Evolutionary conservation across 1,284 basidiomycete genomes (phyloP), one percentile per base, ranked within the genome.

Genomic region (Lentinus polychrous): DNA sequence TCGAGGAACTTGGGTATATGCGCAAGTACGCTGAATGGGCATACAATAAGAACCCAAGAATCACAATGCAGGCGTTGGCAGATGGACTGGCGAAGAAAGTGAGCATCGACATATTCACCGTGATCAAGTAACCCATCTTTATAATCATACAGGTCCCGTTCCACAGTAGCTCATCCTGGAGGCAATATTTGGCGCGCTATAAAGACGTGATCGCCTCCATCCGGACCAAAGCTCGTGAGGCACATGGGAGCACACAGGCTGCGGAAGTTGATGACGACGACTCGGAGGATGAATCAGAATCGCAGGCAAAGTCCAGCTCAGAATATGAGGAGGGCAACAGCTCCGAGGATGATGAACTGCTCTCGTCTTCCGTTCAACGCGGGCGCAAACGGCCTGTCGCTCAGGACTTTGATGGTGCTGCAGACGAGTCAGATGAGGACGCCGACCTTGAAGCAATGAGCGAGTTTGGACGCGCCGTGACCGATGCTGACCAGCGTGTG

Each of bases 111-210:
- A n/a, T n/a, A n/a, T n/a, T n/a, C n/a, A n/a, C n/a, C n/a, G n/a
- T n/a, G n/a, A n/a, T n/a, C n/a, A n/a, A n/a, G n/a, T n/a, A n/a
- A n/a, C n/a, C n/a, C n/a, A n/a, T n/a, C n/a, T n/a, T n/a, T n/a
- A n/a, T n/a, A n/a, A n/a, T n/a, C n/a, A n/a, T n/a, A n/a, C n/a
- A 85, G 82, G 79, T 71, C 18, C 78, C 82, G 27, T 79, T 83
- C 61, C 83, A 84, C 56, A 72, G 65, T 36, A 55, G 63, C 12
- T 64, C 63, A 36, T 83, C 82, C 1, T 85, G 82, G 82, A 65
- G 66, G 33, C 74, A 75, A n/a, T 73, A 81, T 55, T 81, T 81
- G 80, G 71, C 70, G 8, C 71, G 70, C 45, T 69, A 75, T 46
- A 78, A 81, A 49, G 78, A 82, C 55, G 60, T 83, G 27, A 78